Evolutionary conservation across 306 rosid species (phyloP), one percentile per base, ranked within the genome.

Genomic region (Vigna angularis): DNA sequence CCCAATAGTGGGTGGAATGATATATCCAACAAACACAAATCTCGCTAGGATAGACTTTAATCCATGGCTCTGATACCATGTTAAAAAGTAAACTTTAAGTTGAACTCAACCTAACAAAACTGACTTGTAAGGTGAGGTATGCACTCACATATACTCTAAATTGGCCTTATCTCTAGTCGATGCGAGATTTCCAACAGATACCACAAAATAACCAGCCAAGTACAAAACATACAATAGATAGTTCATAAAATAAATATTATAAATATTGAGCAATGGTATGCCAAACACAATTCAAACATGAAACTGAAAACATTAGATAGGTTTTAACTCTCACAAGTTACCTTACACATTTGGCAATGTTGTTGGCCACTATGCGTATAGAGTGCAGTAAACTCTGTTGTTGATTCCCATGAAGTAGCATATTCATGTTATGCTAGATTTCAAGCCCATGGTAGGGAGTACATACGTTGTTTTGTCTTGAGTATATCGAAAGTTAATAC

Each of bases 371-470:
- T 36, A 71, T 50, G 20, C 8, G 26, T 56, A 49, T 64, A 61
- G 28, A 12, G n/a, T 48, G 13, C 34, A 78, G 53, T 48, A 55
- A 79, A 78, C 56, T 71, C 38, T 14, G 49, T 52, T 22, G 42
- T 58, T 26, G 38, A 26, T 58, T 58, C 17, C 16, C 9, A 58
- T 16, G 6, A 61, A 61, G 44, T 30, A 18, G 42, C 20, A 30
- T 2, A 28, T 17, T 59, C 42, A 12, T 5, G 66, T 5, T 61
- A 28, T 28, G 66, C 42, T 30, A 28, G 66, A 61, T 61, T 61
- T 28, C 20, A 61, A 14, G 44, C 66, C 17, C 40, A 13, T 5
- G 20, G 44, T 12, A 42, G 16, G 26, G 40, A 17, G 63, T 20
- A 20, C 16, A 30, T 22, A 22, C 4, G 16, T 57, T 1, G 15